Base-by-base conservation (phyloP, 129 eudicot species). In the Saussurea involucrata region DNA sequence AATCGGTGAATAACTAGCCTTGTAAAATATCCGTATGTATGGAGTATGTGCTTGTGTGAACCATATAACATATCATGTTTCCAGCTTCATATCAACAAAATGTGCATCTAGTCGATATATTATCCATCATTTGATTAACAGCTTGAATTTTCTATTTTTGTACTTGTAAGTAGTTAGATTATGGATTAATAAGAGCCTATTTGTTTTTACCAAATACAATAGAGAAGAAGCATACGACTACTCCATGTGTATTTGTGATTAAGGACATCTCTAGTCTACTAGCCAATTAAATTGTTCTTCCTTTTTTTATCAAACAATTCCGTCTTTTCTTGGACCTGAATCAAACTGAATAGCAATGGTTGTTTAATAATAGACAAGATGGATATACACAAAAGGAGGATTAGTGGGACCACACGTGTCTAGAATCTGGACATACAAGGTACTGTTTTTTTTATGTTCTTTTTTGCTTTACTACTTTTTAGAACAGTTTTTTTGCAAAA, bases 41-140 rank as follows among this genome's bases (percentile, higher is more conserved):
- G 71, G 44, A 66, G 71, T 31, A 66, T 66, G 44, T 66, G 71
- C 44, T 66, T 66, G 71, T 66, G 21, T 66, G 1, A n/a, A 66
- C 24, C 20, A 24, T 63, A 63, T 63, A 24, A 63, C 12, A 63
- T 24, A 63, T 8, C 3, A 25, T 63, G 20, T 63, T 46, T 46
- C 18, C 57, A 46, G 57, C 57, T 46, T 37, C 44, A 46, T 46
- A 13, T 5, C 7, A 46, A 46, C 20, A 46, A 46, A 44, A 40
- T 40, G 4, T 40, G 49, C 49, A 9, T 40, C 10, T 40, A 40
- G 1, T 34, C 4, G n/a, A 1, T 4, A 3, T 31, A 2, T 31
- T 31, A 2, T 31, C 4, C 4, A 31, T 1, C 34, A 2, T 31
- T 31, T 31, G 34, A 31, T 4, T 4, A 31, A 5, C 34, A 31